Evolutionary conservation across 2,329 filamentous ascomycete genomes (phyloP).

Genomic region (Scedosporium apiospermum): DNA sequence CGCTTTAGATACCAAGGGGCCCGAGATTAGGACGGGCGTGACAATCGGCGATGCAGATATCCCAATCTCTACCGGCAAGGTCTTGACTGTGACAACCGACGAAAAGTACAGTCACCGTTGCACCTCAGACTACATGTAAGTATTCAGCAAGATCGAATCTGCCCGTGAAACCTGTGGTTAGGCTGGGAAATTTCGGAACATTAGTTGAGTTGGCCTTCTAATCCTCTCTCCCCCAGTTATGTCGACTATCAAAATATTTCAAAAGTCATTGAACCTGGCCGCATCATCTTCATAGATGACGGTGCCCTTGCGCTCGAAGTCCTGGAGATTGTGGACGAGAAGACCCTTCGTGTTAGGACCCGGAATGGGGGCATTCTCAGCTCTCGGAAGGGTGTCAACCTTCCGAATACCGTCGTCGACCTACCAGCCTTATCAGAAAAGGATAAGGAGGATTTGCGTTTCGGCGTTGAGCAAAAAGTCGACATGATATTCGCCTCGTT

Average conservation of each 20-base stretch:
- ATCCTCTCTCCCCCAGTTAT: constrained; percentile 47
- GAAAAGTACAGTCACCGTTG: constrained; percentile 1
- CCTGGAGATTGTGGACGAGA: constrained; percentile 72
- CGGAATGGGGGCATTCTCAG: constrained; percentile 90
- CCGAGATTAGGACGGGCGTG: constrained; percentile 40
- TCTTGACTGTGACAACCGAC: neutral
- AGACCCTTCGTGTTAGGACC: constrained; percentile 77
- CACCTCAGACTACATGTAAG: constrained; percentile 3
- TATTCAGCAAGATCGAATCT: neutral
- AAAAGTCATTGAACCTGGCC: constrained; percentile 85
- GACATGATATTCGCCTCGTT: constrained; percentile 94
- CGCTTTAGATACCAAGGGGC: constrained; percentile 58
- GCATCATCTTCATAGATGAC: constrained; percentile 96
- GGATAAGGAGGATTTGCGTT: constrained; percentile 75
- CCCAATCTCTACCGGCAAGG: neutral
- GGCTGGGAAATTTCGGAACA: too few relatives aligned
- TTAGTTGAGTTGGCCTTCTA: too few relatives aligned
- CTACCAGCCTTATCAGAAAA: constrained; percentile 86
- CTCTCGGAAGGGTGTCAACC: constrained; percentile 88
- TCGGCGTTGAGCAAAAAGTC: constrained; percentile 87
- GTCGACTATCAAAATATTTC: constrained; percentile 99
- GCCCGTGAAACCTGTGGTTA: too few relatives aligned
- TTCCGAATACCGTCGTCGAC: constrained; percentile 87
- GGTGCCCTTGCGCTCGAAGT: constrained; percentile 97
- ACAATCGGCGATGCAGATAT: constrained; percentile 73